Evolutionary conservation across 1,284 basidiomycete species (phyloP).

Genomic region (Cryptococcus jaspeensis): DNA sequence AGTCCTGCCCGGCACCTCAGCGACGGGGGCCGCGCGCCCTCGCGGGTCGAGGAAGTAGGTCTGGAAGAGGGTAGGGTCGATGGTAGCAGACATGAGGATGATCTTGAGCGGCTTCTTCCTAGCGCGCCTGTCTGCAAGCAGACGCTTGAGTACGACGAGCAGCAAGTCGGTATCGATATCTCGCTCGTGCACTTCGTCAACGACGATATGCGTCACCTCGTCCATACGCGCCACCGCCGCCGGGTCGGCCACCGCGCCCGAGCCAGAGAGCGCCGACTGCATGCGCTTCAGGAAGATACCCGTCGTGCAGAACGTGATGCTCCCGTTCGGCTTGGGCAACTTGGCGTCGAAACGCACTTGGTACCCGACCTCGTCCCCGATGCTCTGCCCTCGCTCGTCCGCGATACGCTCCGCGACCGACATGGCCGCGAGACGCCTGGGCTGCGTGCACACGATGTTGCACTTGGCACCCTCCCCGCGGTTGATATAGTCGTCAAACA

Average conservation of each 20-base stretch:
- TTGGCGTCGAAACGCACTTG: conserved; percentile 89
- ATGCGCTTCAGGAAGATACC: conserved; percentile 86
- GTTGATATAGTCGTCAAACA: conserved; percentile 82
- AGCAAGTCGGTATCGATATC: conserved; percentile 92
- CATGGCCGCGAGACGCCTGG: conserved; percentile 86
- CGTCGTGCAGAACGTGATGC: conserved; percentile 89
- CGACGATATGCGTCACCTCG: conserved; percentile 82
- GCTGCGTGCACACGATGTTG: conserved; percentile 93
- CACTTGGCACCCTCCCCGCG: conserved; percentile 76
- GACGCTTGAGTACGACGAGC: conserved; percentile 84
- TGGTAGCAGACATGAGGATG: conserved; percentile 93
- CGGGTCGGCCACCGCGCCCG: conserved; percentile 47
- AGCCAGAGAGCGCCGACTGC: conserved; percentile 64
- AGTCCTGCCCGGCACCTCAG: conserved; percentile 87
- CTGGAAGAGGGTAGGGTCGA: conserved; percentile 86
- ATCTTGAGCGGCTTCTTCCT: conserved; percentile 79
- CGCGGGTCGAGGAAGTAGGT: conserved; percentile 71
- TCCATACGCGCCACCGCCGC: conserved; percentile 60
- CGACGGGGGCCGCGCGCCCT: conserved; percentile 67
- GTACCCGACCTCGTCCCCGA: conserved; percentile 79
- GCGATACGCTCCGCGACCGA: conserved; percentile 91
- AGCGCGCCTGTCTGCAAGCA: conserved; percentile 72
- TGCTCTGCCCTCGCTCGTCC: conserved; percentile 75
- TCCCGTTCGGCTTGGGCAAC: conserved; percentile 74
- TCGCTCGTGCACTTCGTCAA: conserved; percentile 96